Evolutionary conservation across 129 eudicot species (phyloP).

Genomic region (Tanacetum coccineum): DNA sequence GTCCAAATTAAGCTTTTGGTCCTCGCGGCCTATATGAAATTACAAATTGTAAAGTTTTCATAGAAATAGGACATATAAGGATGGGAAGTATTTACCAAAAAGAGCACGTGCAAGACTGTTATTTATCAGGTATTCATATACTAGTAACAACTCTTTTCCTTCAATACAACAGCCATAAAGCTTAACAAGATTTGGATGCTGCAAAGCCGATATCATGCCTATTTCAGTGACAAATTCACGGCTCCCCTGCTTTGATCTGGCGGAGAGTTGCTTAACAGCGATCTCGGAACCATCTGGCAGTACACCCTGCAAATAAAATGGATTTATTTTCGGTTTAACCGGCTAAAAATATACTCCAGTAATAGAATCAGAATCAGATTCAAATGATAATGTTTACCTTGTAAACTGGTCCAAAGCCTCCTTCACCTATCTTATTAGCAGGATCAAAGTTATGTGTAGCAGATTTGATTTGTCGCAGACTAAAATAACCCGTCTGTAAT

Average conservation of each 20-base stretch:
- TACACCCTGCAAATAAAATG: constrained; percentile 64
- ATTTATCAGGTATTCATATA: too few relatives aligned
- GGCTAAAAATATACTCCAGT: not conserved
- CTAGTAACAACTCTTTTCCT: too few relatives aligned
- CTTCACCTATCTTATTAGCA: constrained; percentile 86
- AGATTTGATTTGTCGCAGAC: constrained; percentile 58
- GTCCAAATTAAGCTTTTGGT: constrained; percentile 57
- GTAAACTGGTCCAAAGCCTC: constrained; percentile 96
- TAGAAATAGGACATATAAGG: not conserved
- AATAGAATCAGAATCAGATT: not conserved
- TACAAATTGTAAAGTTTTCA: not conserved
- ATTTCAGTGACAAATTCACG: constrained; percentile 90
- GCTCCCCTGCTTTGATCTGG: constrained; percentile 87
- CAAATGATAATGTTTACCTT: constrained; percentile 39
- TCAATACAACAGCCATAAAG: constrained; percentile 24
- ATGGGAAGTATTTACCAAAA: constrained; percentile 50
- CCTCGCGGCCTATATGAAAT: constrained; percentile 39
- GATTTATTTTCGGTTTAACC: not conserved
- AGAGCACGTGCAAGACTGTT: too few relatives aligned
- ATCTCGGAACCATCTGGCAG: constrained; percentile 64
- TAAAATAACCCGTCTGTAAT: constrained; percentile 66
- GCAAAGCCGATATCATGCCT: constrained; percentile 94
- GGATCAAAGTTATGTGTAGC: constrained; percentile 70
- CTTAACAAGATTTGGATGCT: constrained; percentile 92
- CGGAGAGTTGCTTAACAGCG: constrained; percentile 86